Conservation (phyloP, 495 filamentous ascomycete species). For the Thermothielavioides terrestris region DNA sequence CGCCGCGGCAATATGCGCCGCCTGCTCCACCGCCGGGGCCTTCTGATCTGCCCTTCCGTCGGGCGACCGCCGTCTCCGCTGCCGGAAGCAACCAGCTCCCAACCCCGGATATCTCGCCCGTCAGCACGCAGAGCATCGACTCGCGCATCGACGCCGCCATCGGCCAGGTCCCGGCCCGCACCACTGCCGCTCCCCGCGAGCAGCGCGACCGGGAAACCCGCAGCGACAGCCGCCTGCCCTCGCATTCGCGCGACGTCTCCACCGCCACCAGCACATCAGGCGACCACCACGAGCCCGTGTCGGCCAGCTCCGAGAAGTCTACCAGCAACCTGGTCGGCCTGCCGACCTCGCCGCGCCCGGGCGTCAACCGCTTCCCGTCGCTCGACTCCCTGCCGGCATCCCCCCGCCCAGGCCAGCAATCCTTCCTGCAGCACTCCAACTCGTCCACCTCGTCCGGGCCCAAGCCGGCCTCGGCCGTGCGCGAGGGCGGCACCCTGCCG, state of each 20-base stretch:
- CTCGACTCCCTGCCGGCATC: conserved; percentile 30
- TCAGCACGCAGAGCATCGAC: conserved; percentile 41
- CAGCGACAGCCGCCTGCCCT: conserved; percentile 6
- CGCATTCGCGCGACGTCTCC: conserved; percentile 29
- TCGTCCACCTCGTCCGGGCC: conserved; percentile 8
- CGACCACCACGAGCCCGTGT: conserved; percentile 29
- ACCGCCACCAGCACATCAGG: conserved; percentile 17
- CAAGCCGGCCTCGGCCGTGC: conserved; percentile 25
- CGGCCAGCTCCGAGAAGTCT: conserved; percentile 35
- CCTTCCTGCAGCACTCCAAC: not conserved
- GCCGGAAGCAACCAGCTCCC: conserved; percentile 25
- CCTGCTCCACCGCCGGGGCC: conserved; percentile 39
- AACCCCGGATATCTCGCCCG: conserved; percentile 41
- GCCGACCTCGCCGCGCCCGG: conserved; percentile 39
- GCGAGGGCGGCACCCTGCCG: conserved; percentile 46
- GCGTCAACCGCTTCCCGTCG: conserved; percentile 38
- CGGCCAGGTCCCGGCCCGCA: conserved; percentile 7
- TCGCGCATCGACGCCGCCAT: conserved; percentile 36
- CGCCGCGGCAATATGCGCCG: conserved; percentile 42
- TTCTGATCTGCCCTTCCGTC: conserved; percentile 36
- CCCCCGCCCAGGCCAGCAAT: not conserved
- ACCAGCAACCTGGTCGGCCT: conserved; percentile 36
- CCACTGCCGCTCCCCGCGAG: conserved; percentile 5
- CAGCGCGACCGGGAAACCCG: conserved; percentile 5
- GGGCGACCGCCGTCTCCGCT: conserved; percentile 11